Percentiles rank a stretch among this genome's conserved stretches.
phyloP scores from a whole-genome alignment of 129 eudicot species.

The carrot (Daucus carota) region DNA sequence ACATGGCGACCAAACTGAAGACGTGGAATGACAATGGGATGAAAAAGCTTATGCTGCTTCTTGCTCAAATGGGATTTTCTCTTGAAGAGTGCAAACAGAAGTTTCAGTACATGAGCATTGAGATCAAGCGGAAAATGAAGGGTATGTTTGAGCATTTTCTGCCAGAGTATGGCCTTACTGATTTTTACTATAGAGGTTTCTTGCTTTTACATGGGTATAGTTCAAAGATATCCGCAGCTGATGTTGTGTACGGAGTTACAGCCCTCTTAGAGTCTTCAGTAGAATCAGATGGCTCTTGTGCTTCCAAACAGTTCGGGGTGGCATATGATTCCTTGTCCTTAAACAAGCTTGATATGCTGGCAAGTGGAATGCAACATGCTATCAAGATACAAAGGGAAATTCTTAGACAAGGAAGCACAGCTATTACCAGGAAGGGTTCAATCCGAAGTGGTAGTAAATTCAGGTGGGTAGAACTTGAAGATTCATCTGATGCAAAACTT shows the following conservation, averaged over 20 bases:
- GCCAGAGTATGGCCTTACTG: constrained; percentile 88
- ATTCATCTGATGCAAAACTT: constrained; percentile 67
- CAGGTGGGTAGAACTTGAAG: constrained; percentile 96
- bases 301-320: constrained; percentile 68
- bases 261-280: constrained; percentile 71
- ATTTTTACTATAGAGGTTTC: constrained; percentile 90
- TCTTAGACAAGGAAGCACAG: constrained; percentile 86
- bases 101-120: constrained; percentile 77
- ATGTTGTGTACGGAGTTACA: constrained; percentile 68
- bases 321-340: constrained; percentile 90
- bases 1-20: constrained; percentile 86
- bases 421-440: constrained; percentile 70
- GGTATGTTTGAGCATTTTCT: constrained; percentile 77
- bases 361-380: constrained; percentile 84
- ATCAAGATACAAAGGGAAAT: constrained; percentile 85
- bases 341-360: constrained; percentile 66
- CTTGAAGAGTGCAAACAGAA: constrained; percentile 82
- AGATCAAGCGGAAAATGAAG: constrained; percentile 77
- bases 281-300: constrained; percentile 58
- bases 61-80: constrained; percentile 97
- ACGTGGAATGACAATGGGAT: constrained; percentile 94
- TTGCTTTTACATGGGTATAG: constrained; percentile 75
- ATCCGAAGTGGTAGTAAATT: constrained; percentile 88
- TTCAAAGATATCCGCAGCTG: constrained; percentile 87
- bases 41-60: constrained; percentile 80